A percentile compares a stretch with the other conserved stretches of the same genome.
phyloP scores from a whole-genome alignment of 2,329 filamentous ascomycete genomes.

The Pseudocercospora macadamiae region DNA sequence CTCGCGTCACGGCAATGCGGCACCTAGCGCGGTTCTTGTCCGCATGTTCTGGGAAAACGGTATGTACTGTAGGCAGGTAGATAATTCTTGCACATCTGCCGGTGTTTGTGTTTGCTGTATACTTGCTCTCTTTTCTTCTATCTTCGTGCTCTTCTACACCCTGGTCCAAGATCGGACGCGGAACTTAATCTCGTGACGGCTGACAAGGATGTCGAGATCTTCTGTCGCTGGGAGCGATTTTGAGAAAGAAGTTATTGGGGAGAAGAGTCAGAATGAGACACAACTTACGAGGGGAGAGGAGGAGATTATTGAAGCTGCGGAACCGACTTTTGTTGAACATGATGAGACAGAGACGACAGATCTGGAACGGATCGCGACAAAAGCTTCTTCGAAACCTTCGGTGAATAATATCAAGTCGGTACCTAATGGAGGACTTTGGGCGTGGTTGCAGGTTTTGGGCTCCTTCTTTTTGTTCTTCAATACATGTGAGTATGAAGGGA shows the following conservation, averaged over 20 bases:
- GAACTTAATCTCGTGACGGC: no score
- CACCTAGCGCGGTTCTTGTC: slow-evolving; percentile 2
- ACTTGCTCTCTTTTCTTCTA: no score
- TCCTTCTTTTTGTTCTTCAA: slow-evolving; percentile 55
- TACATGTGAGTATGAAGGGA: slow-evolving; percentile 36
- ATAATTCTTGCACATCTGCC: not conserved
- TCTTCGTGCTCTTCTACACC: no score
- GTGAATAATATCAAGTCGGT: slow-evolving; percentile 48
- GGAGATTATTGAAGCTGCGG: slow-evolving; percentile 16
- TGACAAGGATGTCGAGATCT: slow-evolving; percentile 5
- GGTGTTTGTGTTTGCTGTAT: no score
- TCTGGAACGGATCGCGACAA: slow-evolving; percentile 22
- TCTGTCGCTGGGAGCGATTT: not conserved
- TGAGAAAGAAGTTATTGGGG: slow-evolving; percentile 3
- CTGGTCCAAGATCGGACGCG: no score
- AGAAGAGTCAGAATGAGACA: not conserved
- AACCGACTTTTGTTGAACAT: slow-evolving; percentile 14
- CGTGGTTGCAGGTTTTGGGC: slow-evolving; percentile 54
- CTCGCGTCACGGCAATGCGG: not conserved
- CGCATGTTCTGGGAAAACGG: no score
- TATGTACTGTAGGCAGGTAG: no score
- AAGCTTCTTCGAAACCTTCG: slow-evolving; percentile 37
- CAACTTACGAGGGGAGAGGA: slow-evolving; percentile 4
- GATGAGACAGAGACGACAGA: slow-evolving; percentile 8
- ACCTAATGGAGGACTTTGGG: slow-evolving; percentile 50